Evolutionary conservation across 176 grass and related monocot genomes (phyloP).

Genomic region (Elaeis guineensis): DNA sequence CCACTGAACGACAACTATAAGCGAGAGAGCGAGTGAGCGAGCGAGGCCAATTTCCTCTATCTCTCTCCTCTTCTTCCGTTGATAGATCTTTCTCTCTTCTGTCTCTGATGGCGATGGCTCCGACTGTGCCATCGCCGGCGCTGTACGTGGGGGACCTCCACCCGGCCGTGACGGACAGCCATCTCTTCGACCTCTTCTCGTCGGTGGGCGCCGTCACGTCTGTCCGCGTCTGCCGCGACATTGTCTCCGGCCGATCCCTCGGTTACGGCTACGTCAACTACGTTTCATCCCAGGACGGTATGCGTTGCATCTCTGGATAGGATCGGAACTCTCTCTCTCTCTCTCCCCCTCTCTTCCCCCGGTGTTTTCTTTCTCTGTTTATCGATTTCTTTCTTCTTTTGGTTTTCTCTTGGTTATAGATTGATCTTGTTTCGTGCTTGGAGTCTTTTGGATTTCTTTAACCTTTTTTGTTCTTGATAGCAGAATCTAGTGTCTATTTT

Average conservation of each 20-base stretch:
- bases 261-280: slow-evolving; percentile 68
- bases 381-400: too few species aligned
- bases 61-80: background rate
- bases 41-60: too few species aligned
- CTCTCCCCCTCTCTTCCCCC: too few species aligned
- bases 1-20: too few species aligned
- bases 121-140: slow-evolving; percentile 15
- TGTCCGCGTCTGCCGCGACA: slow-evolving; percentile 54
- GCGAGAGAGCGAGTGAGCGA: background rate
- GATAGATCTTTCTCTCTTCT: background rate
- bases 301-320: too few species aligned
- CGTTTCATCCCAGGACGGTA: slow-evolving; percentile 46
- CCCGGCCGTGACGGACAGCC: slow-evolving; percentile 28
- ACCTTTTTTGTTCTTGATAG: too few species aligned
- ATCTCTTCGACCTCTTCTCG: slow-evolving; percentile 42
- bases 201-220: slow-evolving; percentile 48
- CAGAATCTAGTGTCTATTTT: too few species aligned
- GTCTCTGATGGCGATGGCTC: background rate
- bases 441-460: too few species aligned
- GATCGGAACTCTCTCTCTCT: too few species aligned
- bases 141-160: slow-evolving; percentile 65
- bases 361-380: background rate
- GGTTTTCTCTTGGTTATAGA: too few species aligned
- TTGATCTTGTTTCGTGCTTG: too few species aligned
- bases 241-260: slow-evolving; percentile 34